Base-by-base conservation (phyloP, 2,329 filamentous ascomycete species). In the Erysiphe pulchra region DNA sequence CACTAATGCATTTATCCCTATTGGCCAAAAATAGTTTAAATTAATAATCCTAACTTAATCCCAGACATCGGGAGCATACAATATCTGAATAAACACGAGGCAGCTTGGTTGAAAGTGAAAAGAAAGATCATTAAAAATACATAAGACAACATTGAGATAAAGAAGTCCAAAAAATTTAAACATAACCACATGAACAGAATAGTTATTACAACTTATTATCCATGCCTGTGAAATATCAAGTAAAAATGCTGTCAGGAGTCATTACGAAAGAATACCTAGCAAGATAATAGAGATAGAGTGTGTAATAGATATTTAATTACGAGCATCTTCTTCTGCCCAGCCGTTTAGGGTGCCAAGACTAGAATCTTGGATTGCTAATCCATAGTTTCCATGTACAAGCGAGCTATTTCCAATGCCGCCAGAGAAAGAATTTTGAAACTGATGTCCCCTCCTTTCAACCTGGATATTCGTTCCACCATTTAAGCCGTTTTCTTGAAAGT, bases 361-460 rank as follows among this genome's bases (percentile, higher is more conserved):
- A 46, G 48, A 49, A 18, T 72, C 69, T 56, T 76, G 72, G 46
- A 77, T 75, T 34, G 70, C 72, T 12, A 77, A 64, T 28, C 72
- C 73, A 48, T 72, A 75, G 2, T 71, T 71, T 36, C 53, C 53
- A 8, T 48, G 48, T 38, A 51, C 52, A 9, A 50, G 45, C 16
- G 47, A 51, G 2, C 54, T 53, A 47, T 56, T 55, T 2, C 53
- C 52, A 5, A 57, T 42, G 12, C 56, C 51, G 16, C 54, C 55
- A 1, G 56, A 58, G 48, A 68, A 77, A 60, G 70, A 75, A 30
- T 67, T 65, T 59, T 77, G 73, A 59, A 78, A 79, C 51, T 77
- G 73, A 55, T 79, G 75, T 11, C 74, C 73, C 47, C 73, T 66
- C 46, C 74, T 68, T 59, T 55, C 52, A 24, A 69, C 69, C 44